These are phyloP conservation scores for Arabidopsis arenosa DNA, from an alignment of 345 rosid species.

Conservation along the genomic window DNA sequence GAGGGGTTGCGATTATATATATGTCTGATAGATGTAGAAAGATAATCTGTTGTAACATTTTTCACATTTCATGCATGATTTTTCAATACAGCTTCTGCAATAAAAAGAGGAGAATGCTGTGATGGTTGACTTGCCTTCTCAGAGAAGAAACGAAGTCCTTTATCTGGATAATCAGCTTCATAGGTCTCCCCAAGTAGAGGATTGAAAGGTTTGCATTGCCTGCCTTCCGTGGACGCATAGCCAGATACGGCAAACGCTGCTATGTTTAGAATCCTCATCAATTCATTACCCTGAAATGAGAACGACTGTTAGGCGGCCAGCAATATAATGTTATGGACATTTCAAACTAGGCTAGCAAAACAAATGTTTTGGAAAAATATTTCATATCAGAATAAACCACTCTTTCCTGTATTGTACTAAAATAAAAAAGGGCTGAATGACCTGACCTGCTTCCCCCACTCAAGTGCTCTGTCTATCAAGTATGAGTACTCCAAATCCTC, in stretches of 20 bases:
- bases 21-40: not conserved
- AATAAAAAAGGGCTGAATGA: constrained; percentile 48
- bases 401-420: constrained; percentile 45
- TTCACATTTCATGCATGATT: constrained; percentile 16
- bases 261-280: constrained; percentile 90
- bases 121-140: constrained; percentile 70
- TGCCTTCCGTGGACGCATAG: constrained; percentile 97
- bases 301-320: constrained; percentile 6
- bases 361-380: constrained; percentile 5
- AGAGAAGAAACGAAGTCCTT: constrained; percentile 94
- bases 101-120: constrained; percentile 1
- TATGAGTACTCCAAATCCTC: constrained; percentile 97
- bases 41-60: not conserved
- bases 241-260: constrained; percentile 99
- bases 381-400: constrained; percentile 32
- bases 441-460: constrained; percentile 98
- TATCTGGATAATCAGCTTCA: constrained; percentile 98
- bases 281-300: constrained; percentile 80
- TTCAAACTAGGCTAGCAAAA: constrained; percentile 7
- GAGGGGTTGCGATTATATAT: constrained; percentile 7
- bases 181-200: constrained; percentile 99
- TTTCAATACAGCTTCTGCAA: constrained; percentile 11
- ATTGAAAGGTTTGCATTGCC: constrained; percentile 98
- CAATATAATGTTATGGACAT: not conserved
- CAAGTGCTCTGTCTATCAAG: constrained; percentile 88